Base-by-base conservation (phyloP, 352 stramenopile genomes). In the Globisporangium camurandrum region DNA sequence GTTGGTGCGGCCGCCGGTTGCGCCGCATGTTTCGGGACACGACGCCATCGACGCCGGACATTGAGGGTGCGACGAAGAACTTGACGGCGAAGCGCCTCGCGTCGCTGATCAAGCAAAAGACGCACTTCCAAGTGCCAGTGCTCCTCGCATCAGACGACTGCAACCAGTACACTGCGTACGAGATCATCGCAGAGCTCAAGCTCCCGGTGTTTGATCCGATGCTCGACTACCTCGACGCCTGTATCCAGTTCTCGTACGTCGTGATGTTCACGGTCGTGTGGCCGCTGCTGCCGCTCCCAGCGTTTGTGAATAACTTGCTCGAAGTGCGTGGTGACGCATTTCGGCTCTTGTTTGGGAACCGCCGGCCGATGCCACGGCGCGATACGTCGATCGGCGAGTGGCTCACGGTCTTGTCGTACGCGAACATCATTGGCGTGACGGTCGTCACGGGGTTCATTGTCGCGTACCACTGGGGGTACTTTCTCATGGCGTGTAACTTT, bases 211-310 rank as follows among this genome's bases (percentile, higher is more conserved):
- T 92, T 36, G 81, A 93, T 40, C 76, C 84, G 23, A 81, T 87
- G 57, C 62, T 91, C 31, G 84, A 95, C 61, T 95, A 95, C 53
- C 56, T 95, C 53, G 82, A 93, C 56, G 77, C 84, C 8, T 86
- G 78, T 54, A 93, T 95, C 49, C 84, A 95, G 63, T 91, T 95
- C 48, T 93, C 82, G 6, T 95, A 93, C 54, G 78, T 95, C 47
- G 70, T 92, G 57, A 95, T 95, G 84, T 95, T 95, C 49, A 93
- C 82, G 4, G 82, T 90, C 9, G 84, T 93, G 51, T 95, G 84
- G 84, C 82, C 82, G n/a, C 56, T 95, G 37, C 52, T 95, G 46
- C 84, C 84, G 30, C 75, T 93, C 36, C 80, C 82, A 22, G 84
- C 84, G n/a, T 91, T 90, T 42, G 62, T 88, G 51, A 91, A 93